Base-by-base conservation (phyloP, 1,139 yeast species). In the Saccharomyces hybrid region DNA sequence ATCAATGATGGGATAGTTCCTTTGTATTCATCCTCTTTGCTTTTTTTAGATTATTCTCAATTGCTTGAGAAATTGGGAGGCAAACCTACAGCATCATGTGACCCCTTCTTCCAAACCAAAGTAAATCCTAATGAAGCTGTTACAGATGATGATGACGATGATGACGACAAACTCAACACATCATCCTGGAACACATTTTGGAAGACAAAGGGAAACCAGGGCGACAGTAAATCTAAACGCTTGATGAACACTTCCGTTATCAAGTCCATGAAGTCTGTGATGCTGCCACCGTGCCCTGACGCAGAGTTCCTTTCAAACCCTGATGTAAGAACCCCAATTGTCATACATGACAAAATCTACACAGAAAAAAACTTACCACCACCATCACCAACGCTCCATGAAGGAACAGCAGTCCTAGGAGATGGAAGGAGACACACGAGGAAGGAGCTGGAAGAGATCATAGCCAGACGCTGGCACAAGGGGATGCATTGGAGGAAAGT, bases 401-500 rank as follows among this genome's bases (percentile, higher is more conserved):
- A 20, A 38, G 44, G n/a, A 38, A 38, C n/a, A 8, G 6, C 44
- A 20, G 25, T 6, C 13, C 25, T 1, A 9, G 44, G 44, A 16
- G 7, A 16, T 9, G 69, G 48, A 62, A 82, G 13, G 96, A 89
- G 65, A 96, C 87, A 61, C 49, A 16, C 28, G 20, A 6, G 41
- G 52, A 50, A 47, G 48, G 55, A 31, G 53, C 49, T 65, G 11
- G 97, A 91, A 66, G 97, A 89, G 60, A 78, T 78, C 50, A 88
- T 91, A 55, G 98, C 99, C 0, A 74, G 95, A 48, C 84, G 83
- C 56, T 93, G 96, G 84, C 99, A 93, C 67, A 75, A 80, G 54
- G 83, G 80, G 11, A 78, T 89, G 83, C 71, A 80, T 2, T 93
- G 99, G 99, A 75, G 98, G 46, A 93, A 93, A 70, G 96, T 93